A percentile compares a stretch with the other conserved stretches of the same genome.
Evolutionary conservation across 2,329 filamentous ascomycete genomes (phyloP).

Genomic region (Magnaporthales sp.): DNA sequence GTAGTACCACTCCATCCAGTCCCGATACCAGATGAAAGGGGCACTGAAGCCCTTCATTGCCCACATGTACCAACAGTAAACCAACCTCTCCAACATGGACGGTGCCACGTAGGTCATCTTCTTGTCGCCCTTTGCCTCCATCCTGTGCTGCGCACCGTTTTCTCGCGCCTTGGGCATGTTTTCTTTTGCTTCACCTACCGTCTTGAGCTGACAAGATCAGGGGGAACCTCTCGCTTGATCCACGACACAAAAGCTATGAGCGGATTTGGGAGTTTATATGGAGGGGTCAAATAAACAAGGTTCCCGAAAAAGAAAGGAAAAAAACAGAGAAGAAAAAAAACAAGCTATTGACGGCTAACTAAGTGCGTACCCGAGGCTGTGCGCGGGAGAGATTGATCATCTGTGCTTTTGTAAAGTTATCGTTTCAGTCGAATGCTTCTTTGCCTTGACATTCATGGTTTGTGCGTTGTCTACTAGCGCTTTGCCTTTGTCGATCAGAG

Average conservation of each 20-base stretch:
- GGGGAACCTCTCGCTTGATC: neutral
- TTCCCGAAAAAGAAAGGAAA: neutral
- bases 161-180: neutral
- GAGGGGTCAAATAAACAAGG: neutral
- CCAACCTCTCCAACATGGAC: constrained; percentile 1
- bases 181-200: neutral
- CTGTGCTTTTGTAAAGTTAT: neutral
- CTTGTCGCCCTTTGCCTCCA: neutral
- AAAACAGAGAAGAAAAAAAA: too few species aligned
- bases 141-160: neutral
- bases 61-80: constrained; percentile 2
- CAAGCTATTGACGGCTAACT: neutral
- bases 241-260: neutral
- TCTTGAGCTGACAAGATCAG: neutral
- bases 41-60: constrained; percentile 1
- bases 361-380: constrained; percentile 2
- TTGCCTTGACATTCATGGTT: neutral
- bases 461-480: neutral
- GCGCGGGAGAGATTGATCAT: neutral
- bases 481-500: neutral
- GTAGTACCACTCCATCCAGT: constrained; percentile 19
- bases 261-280: neutral
- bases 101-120: constrained; percentile 1
- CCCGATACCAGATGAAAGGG: constrained; percentile 12
- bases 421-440: neutral